Evolutionary conservation across 2,329 filamentous ascomycete genomes (phyloP).

Genomic region (Talaromyces funiculosus): DNA sequence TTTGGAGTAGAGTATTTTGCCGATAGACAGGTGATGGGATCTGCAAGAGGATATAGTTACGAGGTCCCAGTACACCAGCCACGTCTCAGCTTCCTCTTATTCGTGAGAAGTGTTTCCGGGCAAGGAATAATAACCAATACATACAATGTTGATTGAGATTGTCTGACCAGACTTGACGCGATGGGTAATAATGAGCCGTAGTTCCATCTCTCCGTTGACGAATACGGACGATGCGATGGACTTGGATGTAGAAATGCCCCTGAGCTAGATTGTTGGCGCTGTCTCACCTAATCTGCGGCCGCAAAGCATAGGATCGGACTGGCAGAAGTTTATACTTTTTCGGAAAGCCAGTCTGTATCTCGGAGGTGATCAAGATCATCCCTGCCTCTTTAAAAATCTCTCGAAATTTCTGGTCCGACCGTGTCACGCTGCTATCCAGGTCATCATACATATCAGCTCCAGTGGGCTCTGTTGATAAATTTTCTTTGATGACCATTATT

Average conservation of each 20-base stretch:
- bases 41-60: not conserved
- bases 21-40: not conserved
- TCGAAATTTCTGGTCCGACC: slow-evolving; percentile 66
- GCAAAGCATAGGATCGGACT: slow-evolving; percentile 72
- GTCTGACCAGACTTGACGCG: not conserved
- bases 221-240: not conserved
- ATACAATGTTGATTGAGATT: not conserved
- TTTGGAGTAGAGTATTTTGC: not conserved
- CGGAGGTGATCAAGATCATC: slow-evolving; percentile 59
- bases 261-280: not conserved
- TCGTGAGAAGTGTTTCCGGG: not conserved
- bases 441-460: slow-evolving; percentile 67
- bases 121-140: not conserved
- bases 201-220: not conserved
- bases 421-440: slow-evolving; percentile 70
- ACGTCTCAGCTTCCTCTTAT: not conserved
- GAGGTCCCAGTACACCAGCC: not conserved
- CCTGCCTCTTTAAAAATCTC: slow-evolving; percentile 61
- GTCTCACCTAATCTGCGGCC: slow-evolving; percentile 34
- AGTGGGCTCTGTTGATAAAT: slow-evolving; percentile 52
- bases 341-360: slow-evolving; percentile 67
- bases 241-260: not conserved
- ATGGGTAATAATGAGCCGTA: not conserved
- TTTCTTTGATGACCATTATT: slow-evolving; percentile 72
- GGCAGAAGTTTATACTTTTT: slow-evolving; percentile 59